Percentiles rank a stretch among this genome's conserved stretches.
Conservation (phyloP, 2,329 filamentous ascomycete genomes). For the Cytospora schulzeri region DNA sequence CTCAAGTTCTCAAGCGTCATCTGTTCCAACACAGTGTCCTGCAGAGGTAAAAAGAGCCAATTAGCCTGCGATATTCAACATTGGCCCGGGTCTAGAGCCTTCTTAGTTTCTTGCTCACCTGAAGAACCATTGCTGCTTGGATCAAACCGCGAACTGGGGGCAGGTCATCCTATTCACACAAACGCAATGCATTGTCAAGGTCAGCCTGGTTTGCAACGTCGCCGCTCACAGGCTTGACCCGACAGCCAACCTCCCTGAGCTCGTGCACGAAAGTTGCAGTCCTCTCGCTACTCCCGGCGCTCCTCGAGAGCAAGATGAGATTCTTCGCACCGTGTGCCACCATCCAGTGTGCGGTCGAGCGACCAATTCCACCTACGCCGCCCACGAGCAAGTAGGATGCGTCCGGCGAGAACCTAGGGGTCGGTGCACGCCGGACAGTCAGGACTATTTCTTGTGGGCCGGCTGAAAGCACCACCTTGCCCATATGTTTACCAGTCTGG, state of each 20-base stretch:
- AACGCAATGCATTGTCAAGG: conserved; percentile 33
- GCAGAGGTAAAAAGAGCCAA: neutral
- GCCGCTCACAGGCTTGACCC: conserved; percentile 33
- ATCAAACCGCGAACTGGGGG: conserved; percentile 47
- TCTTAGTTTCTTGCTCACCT: neutral
- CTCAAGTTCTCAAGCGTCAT: conserved; percentile 9
- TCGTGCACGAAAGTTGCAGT: conserved; percentile 27
- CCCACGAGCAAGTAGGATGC: conserved; percentile 39
- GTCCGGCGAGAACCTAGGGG: no score
- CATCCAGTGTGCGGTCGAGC: conserved; percentile 36
- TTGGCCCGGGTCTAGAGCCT: neutral
- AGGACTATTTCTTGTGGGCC: no score
- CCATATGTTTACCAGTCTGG: no score
- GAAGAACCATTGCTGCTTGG: conserved; percentile 49
- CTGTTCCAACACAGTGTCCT: neutral
- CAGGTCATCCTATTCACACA: conserved; percentile 29
- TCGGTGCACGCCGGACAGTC: no score
- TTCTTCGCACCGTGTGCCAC: conserved; percentile 35
- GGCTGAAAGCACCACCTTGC: no score
- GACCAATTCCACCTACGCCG: conserved; percentile 38
- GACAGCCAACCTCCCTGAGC: conserved; percentile 31
- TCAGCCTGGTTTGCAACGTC: conserved; percentile 34
- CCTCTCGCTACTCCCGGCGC: conserved; percentile 29
- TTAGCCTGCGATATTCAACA: neutral
- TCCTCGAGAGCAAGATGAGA: conserved; percentile 36